Evolutionary conservation across 78 protist genomes (phyloP), one percentile per base, ranked within the genome.

Genomic region (Pigoraptor vietnamica): DNA sequence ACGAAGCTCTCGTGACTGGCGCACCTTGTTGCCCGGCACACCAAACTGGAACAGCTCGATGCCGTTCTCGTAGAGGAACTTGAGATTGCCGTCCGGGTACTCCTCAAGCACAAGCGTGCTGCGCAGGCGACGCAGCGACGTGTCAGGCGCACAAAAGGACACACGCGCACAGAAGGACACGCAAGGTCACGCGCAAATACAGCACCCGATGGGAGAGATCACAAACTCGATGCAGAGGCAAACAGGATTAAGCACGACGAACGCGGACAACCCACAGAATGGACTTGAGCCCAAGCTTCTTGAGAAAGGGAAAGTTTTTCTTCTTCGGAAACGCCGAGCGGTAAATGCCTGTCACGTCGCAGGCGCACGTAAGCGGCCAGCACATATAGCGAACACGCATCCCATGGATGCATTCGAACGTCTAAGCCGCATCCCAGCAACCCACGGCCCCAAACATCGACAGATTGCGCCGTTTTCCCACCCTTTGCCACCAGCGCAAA

Each of bases 281-380:
- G 32, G 97, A 92, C 40, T 89, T 89, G 24, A 97, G 91, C 6
- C 96, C 94, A 21, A 97, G 88, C 81, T 94, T 91, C 82, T 96
- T 94, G 32, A 97, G 92, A 88, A 97, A 97, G 19, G 94, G 95
- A 23, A 93, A 94, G 93, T 96, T 97, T 90, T 94, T 94, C 89
- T 90, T 90, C 37, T 87, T 92, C 24, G 98, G 98, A 34, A 93
- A 95, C 82, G 97, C 98, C n/a, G 95, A 93, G 14, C 98, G 93
- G 81, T 97, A 97, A 0, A 97, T 93, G 81, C 98, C 98, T 48
- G 14, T 14, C 14, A 6, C 6, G 67, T 48, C 29, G n/a, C n/a
- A n/a, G n/a, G n/a, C n/a, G n/a, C n/a, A n/a, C n/a, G n/a, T n/a
- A n/a, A n/a, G n/a, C n/a, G n/a, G n/a, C n/a, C n/a, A n/a, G n/a